Conservation (phyloP, 2,329 filamentous ascomycete genomes). For the Trichoderma cornu-damae region DNA sequence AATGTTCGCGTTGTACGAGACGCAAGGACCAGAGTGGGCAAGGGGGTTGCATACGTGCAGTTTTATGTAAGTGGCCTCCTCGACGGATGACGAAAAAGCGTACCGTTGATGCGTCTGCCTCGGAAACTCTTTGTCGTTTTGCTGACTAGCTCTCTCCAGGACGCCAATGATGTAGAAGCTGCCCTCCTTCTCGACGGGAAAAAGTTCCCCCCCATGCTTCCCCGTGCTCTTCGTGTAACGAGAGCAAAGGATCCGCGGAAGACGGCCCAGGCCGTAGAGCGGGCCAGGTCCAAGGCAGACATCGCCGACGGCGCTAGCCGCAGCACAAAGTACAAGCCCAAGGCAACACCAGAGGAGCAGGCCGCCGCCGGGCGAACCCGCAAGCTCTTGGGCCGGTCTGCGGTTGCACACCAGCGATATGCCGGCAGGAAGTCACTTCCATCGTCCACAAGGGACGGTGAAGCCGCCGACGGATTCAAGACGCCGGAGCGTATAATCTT, state of each 20-base stretch:
- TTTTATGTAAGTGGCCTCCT: conserved; percentile 57
- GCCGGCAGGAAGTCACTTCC: conserved; percentile 26
- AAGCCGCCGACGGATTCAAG: conserved; percentile 37
- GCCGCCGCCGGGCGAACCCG: conserved; percentile 67
- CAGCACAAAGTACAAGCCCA: conserved; percentile 59
- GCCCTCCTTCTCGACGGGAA: conserved; percentile 84
- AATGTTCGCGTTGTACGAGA: conserved; percentile 91
- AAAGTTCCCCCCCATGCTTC: conserved; percentile 91
- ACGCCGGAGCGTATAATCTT: conserved; percentile 70
- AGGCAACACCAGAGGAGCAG: conserved; percentile 63
- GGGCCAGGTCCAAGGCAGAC: conserved; percentile 30
- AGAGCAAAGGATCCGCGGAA: conserved; percentile 72
- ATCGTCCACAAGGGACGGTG: conserved; percentile 22
- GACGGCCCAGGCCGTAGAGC: conserved; percentile 45
- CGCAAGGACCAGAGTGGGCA: conserved; percentile 83
- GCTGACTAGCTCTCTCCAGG: conserved; percentile 38
- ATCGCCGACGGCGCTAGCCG: conserved; percentile 36
- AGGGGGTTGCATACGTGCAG: conserved; percentile 96
- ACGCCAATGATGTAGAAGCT: conserved; percentile 83
- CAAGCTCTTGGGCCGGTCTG: conserved; percentile 68
- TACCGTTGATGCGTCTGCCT: not conserved
- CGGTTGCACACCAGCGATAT: conserved; percentile 45
- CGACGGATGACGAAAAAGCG: not conserved
- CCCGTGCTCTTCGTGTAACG: conserved; percentile 76
- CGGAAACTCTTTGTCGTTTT: not conserved